Percentiles rank a stretch among this genome's conserved stretches.
Evolutionary conservation across 306 rosid genomes (phyloP).

Genomic region (Hippophae rhamnoides): DNA sequence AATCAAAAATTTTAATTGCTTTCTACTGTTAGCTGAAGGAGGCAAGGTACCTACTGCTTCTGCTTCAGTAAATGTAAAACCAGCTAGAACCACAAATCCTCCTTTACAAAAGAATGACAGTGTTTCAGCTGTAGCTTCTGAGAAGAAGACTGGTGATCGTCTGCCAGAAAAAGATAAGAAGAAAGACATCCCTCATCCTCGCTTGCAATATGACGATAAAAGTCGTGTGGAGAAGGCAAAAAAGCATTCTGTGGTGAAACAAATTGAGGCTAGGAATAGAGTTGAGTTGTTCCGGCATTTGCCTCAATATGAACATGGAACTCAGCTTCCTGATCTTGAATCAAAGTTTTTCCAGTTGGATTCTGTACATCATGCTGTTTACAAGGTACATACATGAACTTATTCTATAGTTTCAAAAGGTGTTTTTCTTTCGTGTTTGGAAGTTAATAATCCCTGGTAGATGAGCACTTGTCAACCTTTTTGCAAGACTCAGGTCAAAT

Average conservation of each 20-base stretch:
- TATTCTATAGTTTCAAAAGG: neutral
- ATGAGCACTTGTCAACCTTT: neutral
- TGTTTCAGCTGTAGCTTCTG: slow-evolving; percentile 30
- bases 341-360: slow-evolving; percentile 62
- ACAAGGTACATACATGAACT: slow-evolving; percentile 41
- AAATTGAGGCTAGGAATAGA: slow-evolving; percentile 75
- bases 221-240: slow-evolving; percentile 68
- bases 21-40: slow-evolving; percentile 39
- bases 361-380: slow-evolving; percentile 69
- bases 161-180: slow-evolving; percentile 63
- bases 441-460: neutral
- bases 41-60: slow-evolving; percentile 26
- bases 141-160: slow-evolving; percentile 54
- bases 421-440: neutral
- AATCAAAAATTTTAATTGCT: neutral
- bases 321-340: slow-evolving; percentile 64
- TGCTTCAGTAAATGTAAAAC: slow-evolving; percentile 16
- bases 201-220: slow-evolving; percentile 71
- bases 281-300: slow-evolving; percentile 84
- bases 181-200: slow-evolving; percentile 74
- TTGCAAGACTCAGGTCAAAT: neutral
- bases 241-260: slow-evolving; percentile 57
- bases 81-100: slow-evolving; percentile 34
- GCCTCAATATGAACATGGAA: slow-evolving; percentile 81
- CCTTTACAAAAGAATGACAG: slow-evolving; percentile 35